A percentile compares a stretch with the other conserved stretches of the same genome.
phyloP scores from a whole-genome alignment of 768 basidiomycete genomes.

The Lactifluus rugatus region DNA sequence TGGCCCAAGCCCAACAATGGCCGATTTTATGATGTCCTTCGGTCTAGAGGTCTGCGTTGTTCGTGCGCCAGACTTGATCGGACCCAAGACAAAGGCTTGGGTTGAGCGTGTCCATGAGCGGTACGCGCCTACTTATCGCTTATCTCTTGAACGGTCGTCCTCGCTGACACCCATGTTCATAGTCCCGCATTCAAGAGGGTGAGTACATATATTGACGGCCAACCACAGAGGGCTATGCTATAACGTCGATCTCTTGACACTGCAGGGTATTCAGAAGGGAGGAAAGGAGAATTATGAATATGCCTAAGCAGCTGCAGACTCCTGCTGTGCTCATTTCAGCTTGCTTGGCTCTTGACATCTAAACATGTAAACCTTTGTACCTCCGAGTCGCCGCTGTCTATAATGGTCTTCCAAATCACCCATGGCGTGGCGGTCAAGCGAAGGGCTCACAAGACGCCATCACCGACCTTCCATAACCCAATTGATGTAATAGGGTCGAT shows the following conservation, averaged over 20 bases:
- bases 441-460: neutral
- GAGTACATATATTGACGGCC: slow-evolving; percentile 11
- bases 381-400: neutral
- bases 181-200: slow-evolving; percentile 29
- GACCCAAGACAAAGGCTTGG: slow-evolving; percentile 31
- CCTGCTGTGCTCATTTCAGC: neutral
- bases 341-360: neutral
- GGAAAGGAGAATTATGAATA: slow-evolving; percentile 18
- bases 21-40: slow-evolving; percentile 40
- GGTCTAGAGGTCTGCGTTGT: slow-evolving; percentile 26
- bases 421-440: neutral
- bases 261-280: slow-evolving; percentile 23
- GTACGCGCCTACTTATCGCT: slow-evolving; percentile 21
- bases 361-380: neutral
- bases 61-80: slow-evolving; percentile 21
- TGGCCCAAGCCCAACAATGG: slow-evolving; percentile 33
- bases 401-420: neutral
- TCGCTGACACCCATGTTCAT: neutral
- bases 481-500: neutral
- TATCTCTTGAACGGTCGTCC: neutral
- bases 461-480: neutral
- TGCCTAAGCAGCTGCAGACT: neutral
- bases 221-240: neutral
- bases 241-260: neutral
- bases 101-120: slow-evolving; percentile 31